phyloP scores from a whole-genome alignment of 495 filamentous ascomycete genomes.

The Coniosporium apollinis region DNA sequence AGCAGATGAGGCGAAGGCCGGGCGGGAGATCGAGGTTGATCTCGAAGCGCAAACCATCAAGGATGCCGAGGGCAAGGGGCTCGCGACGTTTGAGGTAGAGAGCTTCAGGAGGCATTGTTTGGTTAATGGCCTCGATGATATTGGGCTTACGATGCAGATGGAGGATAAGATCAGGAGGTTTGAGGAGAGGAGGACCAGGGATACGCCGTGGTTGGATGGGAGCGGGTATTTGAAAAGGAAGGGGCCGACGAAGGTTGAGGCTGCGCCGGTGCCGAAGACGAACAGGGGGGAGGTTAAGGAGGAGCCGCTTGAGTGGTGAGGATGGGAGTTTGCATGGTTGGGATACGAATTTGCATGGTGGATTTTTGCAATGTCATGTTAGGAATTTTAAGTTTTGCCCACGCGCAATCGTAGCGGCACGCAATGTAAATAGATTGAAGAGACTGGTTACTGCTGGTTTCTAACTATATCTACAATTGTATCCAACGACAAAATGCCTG shows the following conservation, averaged over 20 bases:
- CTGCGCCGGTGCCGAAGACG: conserved; percentile 73
- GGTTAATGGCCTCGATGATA: conserved; percentile 89
- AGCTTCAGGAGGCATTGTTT: conserved; percentile 88
- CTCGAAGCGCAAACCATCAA: conserved; percentile 73
- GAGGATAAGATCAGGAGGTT: conserved; percentile 76
- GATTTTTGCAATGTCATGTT: too few relatives aligned
- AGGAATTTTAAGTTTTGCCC: too few relatives aligned
- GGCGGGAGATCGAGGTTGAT: conserved; percentile 80
- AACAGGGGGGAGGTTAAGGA: conserved; percentile 72
- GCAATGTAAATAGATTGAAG: too few relatives aligned
- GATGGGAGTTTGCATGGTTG: too few relatives aligned
- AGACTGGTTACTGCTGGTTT: too few relatives aligned
- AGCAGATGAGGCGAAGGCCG: conserved; percentile 63
- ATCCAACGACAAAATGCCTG: too few relatives aligned
- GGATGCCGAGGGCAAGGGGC: conserved; percentile 48
- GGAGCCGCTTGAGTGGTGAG: conserved; percentile 94
- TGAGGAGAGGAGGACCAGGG: conserved; percentile 54
- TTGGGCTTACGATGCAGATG: conserved; percentile 83
- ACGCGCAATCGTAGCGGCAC: too few relatives aligned
- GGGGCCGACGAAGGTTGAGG: conserved; percentile 59
- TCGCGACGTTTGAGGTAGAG: conserved; percentile 74
- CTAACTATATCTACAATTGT: too few relatives aligned
- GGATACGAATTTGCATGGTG: too few relatives aligned
- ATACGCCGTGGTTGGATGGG: conserved; percentile 90
- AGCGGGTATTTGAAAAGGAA: conserved; percentile 61